Conservation (phyloP, 441 rosid species). For the Erodium chrysanthum region DNA sequence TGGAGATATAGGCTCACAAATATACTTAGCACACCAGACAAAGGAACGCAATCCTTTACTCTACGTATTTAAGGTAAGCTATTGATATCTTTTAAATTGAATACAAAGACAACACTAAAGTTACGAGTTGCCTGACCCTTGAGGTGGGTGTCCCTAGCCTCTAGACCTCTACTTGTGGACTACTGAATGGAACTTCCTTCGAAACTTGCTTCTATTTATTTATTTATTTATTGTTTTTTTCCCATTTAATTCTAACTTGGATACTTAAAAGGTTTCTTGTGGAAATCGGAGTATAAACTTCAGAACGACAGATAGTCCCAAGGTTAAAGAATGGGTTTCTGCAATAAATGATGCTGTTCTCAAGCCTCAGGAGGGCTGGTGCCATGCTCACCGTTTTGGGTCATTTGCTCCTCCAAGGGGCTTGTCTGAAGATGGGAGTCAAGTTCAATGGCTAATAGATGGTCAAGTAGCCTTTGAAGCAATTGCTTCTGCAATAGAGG, state of each 20-base stretch:
- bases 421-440: constrained; percentile 90
- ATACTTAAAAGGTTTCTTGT: constrained; percentile 68
- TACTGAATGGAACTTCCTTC: not conserved
- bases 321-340: constrained; percentile 95
- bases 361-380: constrained; percentile 99
- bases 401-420: constrained; percentile 99
- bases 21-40: constrained; percentile 65
- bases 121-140: not conserved
- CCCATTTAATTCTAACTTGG: constrained; percentile 33
- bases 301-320: constrained; percentile 63
- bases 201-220: constrained; percentile 19
- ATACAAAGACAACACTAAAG: not conserved
- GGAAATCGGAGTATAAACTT: constrained; percentile 80
- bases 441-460: constrained; percentile 97
- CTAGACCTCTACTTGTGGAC: not conserved
- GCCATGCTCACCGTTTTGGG: constrained; percentile 98
- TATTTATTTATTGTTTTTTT: not conserved
- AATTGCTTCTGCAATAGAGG: constrained; percentile 75
- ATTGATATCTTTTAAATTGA: too few species aligned
- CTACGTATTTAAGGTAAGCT: constrained; percentile 72
- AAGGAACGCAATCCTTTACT: constrained; percentile 92
- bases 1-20: constrained; percentile 68
- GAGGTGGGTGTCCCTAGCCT: not conserved
- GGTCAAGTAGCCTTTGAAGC: constrained; percentile 92
- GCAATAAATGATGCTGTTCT: constrained; percentile 95